A percentile compares a stretch with the other conserved stretches of the same genome.
Conservation (phyloP, 345 rosid genomes). For the Citrus sp. region DNA sequence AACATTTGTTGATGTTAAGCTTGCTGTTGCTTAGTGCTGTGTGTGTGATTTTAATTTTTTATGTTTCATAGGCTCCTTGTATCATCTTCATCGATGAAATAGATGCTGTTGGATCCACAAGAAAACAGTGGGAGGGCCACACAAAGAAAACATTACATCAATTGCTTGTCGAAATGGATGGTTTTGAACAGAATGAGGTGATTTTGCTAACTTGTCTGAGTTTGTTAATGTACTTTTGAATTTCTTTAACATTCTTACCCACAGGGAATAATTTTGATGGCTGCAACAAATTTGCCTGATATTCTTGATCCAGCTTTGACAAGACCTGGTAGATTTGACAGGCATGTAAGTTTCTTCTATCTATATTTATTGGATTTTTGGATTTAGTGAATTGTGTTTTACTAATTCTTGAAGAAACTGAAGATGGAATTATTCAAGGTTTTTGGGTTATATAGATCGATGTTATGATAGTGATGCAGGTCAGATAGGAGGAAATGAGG, state of each 20-base stretch:
- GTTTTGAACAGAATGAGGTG: constrained; percentile 99
- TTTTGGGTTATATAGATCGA: not conserved
- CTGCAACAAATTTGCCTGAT: constrained; percentile 98
- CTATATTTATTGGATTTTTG: not conserved
- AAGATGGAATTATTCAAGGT: not conserved
- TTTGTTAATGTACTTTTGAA: constrained; percentile 3
- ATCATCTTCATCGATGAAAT: constrained; percentile 98
- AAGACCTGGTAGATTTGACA: constrained; percentile 98
- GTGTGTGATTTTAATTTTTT: constrained; percentile 1
- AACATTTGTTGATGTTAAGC: not conserved
- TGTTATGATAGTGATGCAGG: too few species aligned
- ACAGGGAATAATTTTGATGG: constrained; percentile 97
- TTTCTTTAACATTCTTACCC: constrained; percentile 13
- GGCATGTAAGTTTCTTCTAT: constrained; percentile 66
- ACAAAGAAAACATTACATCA: constrained; percentile 99
- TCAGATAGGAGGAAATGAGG: too few species aligned
- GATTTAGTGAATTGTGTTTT: not conserved
- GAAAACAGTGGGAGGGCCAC: constrained; percentile 99
- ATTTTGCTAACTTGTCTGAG: constrained; percentile 2
- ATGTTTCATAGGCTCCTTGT: constrained; percentile 78
- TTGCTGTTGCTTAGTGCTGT: not conserved
- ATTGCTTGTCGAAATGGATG: constrained; percentile 98
- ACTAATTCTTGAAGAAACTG: not conserved
- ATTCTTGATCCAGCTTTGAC: constrained; percentile 99
- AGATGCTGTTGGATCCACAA: constrained; percentile 95